Evolutionary conservation across 106 monocot genomes (phyloP), one percentile per base, ranked within the genome.

Genomic region (Agapanthus africanus): DNA sequence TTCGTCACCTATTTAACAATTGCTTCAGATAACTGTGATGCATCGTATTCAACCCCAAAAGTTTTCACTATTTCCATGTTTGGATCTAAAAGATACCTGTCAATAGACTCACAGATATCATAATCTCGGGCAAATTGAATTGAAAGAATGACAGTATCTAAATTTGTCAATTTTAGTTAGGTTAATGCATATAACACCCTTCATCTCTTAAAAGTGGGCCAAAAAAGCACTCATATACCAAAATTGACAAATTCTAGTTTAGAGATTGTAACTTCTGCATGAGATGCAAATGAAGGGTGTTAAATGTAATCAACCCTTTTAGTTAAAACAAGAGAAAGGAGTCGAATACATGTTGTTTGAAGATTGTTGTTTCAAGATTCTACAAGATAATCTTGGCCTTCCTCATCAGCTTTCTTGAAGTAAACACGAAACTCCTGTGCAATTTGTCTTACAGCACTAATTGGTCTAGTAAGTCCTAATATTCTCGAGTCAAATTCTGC

Each of bases 401-500:
- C 81, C 73, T 97, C 92, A 25, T 87, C 97, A 65, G 85, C 72
- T 81, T 84, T 95, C 70, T 77, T 97, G 47, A 92, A 97, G 80
- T 74, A 92, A 70, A 92, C 79, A 46, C 97, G 88, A 60, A 87
- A 92, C 39, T 92, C 97, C 59, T 97, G 91, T 37, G 97, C 92
- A 21, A 92, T 82, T 73, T 92, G 86, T 78, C 89, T 89, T 69
- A 90, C 70, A 35, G 92, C 70, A 57, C 37, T 21, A 39, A 84
- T 73, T n/a, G 80, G 46, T 16, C 97, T 88, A 11, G 92, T 92
- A 42, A 97, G 70, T 64, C 97, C 97, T 40, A 76, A 25, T 73
- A 97, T 92, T 80, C 77, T 89, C 21, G 97, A 65, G 80, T 97
- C 84, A 76, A 92, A 85, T 76, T 97, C 97, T 97, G 86, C 74